Percentiles rank a stretch among this genome's conserved stretches.
Conservation (phyloP, 768 basidiomycete genomes). For the Xerocomus potaroensis region DNA sequence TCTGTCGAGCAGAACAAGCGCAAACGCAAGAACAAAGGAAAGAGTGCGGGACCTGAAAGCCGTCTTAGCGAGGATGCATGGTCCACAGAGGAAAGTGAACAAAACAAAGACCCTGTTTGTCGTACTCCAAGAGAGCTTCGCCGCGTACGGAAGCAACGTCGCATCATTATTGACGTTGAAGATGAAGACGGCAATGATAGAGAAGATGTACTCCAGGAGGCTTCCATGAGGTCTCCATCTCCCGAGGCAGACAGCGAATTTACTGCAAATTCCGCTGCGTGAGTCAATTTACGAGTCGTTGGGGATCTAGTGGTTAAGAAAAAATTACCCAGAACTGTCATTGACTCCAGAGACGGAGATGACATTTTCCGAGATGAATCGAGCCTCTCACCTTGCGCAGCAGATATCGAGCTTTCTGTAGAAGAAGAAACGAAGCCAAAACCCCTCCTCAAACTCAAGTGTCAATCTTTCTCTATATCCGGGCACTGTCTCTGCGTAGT, state of each 20-base stretch:
- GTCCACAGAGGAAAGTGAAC: constrained; percentile 17
- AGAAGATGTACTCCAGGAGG: constrained; percentile 9
- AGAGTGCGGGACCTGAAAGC: constrained; percentile 25
- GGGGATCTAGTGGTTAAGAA: not conserved
- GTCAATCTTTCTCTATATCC: constrained; percentile 66
- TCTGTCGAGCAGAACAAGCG: constrained; percentile 10
- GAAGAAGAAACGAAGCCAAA: constrained; percentile 73
- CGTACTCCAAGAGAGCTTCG: constrained; percentile 15
- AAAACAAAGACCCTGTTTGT: constrained; percentile 12
- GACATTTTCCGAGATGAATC: constrained; percentile 1
- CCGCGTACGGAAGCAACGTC: constrained; percentile 32
- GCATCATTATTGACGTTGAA: constrained; percentile 21
- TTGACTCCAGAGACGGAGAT: not conserved
- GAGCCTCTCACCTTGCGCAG: not conserved
- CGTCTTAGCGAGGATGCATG: constrained; percentile 25
- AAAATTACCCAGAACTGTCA: not conserved
- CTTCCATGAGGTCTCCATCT: constrained; percentile 13
- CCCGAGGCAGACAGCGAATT: not conserved
- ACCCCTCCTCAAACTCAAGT: constrained; percentile 58
- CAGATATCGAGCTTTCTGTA: constrained; percentile 39
- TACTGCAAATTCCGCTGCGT: constrained; percentile 1
- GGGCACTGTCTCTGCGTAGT: constrained; percentile 77
- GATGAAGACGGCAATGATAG: constrained; percentile 22
- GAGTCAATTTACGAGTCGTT: not conserved
- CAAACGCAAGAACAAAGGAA: constrained; percentile 42